A percentile compares a stretch with the other conserved stretches of the same genome.
Conservation (phyloP, 2,329 filamentous ascomycete species). For the Cladophialophora bantiana region DNA sequence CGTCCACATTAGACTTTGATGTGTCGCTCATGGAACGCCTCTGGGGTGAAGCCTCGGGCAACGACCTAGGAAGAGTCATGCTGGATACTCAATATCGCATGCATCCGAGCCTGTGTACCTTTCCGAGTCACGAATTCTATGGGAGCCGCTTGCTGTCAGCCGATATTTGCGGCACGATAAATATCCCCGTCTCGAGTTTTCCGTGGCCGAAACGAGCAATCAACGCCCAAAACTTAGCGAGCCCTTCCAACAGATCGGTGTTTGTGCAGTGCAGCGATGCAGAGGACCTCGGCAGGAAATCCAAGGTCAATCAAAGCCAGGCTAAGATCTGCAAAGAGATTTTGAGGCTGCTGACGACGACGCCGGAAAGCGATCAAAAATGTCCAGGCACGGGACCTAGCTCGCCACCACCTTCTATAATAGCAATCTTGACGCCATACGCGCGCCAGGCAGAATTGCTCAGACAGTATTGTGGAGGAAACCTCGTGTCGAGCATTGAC, state of each 20-base stretch:
- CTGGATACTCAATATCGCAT: slow-evolving; percentile 56
- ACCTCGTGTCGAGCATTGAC: slow-evolving; percentile 51
- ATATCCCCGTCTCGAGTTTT: slow-evolving; percentile 1
- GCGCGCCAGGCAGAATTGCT: slow-evolving; percentile 48
- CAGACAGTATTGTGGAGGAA: slow-evolving; percentile 24
- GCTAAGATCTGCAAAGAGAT: slow-evolving; percentile 47
- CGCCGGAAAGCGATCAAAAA: slow-evolving; percentile 6
- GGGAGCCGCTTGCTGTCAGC: slow-evolving; percentile 46
- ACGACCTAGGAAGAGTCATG: slow-evolving; percentile 47
- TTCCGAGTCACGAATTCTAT: slow-evolving; percentile 54
- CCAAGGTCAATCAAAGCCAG: slow-evolving; percentile 52
- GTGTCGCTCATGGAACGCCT: slow-evolving; percentile 55
- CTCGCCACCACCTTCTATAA: slow-evolving; percentile 42
- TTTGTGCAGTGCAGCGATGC: slow-evolving; percentile 48
- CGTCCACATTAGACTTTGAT: slow-evolving; percentile 48
- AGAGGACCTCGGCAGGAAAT: slow-evolving; percentile 50
- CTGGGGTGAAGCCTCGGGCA: slow-evolving; percentile 40
- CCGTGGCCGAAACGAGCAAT: slow-evolving; percentile 8
- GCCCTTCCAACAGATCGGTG: slow-evolving; percentile 27
- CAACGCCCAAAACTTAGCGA: neutral
- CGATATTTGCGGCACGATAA: slow-evolving; percentile 17
- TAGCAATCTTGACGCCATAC: slow-evolving; percentile 54
- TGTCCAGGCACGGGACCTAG: neutral
- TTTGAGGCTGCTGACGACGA: slow-evolving; percentile 44
- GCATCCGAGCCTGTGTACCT: slow-evolving; percentile 50